A percentile compares a stretch with the other conserved stretches of the same genome.
Conservation (phyloP, 371 early-diverging fungal species). For the Cokeromyces recurvatus region DNA sequence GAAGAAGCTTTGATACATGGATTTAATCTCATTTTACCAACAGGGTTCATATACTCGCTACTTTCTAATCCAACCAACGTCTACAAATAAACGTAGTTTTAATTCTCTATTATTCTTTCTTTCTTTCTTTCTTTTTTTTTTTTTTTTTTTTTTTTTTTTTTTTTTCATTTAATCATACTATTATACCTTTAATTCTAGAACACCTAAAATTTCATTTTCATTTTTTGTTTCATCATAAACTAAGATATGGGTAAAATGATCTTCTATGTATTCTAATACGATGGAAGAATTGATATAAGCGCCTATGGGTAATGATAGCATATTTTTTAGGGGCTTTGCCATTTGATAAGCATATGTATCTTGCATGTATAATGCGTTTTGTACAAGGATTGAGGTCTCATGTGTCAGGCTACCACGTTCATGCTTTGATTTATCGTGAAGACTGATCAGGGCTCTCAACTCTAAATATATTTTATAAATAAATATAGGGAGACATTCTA, state of each 20-base stretch:
- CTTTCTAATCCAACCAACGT: too few species aligned
- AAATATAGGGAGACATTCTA: neutral
- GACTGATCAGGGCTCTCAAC: slow-evolving; percentile 67
- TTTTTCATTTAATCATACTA: too few species aligned
- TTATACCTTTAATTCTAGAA: too few species aligned
- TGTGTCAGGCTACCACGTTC: slow-evolving; percentile 44
- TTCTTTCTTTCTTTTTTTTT: too few species aligned
- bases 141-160: too few species aligned
- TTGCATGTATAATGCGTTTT: slow-evolving; percentile 59
- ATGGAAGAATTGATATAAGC: neutral
- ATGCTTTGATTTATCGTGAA: slow-evolving; percentile 58
- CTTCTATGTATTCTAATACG: neutral
- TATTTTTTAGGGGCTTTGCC: neutral
- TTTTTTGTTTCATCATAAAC: slow-evolving; percentile 3
- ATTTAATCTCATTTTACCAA: slow-evolving; percentile 9
- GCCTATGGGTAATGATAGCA: slow-evolving; percentile 5
- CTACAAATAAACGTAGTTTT: too few species aligned
- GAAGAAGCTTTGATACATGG: slow-evolving; percentile 8
- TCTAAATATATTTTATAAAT: slow-evolving; percentile 27
- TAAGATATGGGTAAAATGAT: slow-evolving; percentile 11
- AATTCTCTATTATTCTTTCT: too few species aligned
- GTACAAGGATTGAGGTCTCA: slow-evolving; percentile 43
- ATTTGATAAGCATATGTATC: slow-evolving; percentile 31
- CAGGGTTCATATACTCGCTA: neutral
- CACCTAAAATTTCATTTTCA: too few species aligned